Evolutionary conservation across 495 filamentous ascomycete genomes (phyloP).

Genomic region (Xylaria curta): DNA sequence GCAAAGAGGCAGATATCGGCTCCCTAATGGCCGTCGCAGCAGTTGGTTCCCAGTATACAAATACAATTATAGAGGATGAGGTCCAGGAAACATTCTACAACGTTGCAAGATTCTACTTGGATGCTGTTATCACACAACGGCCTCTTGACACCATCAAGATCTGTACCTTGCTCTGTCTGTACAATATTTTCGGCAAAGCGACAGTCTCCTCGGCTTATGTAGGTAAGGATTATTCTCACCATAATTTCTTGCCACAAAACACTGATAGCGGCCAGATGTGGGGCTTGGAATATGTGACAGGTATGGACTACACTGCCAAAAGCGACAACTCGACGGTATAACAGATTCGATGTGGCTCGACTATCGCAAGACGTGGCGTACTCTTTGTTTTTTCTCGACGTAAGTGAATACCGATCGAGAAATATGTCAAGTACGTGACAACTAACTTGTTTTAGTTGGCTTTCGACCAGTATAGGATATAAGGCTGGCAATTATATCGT

Average conservation of each 20-base stretch:
- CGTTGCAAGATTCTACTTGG: not conserved
- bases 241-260: too few relatives aligned
- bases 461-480: slow-evolving; percentile 7
- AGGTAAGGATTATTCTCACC: not conserved
- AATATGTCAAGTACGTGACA: not conserved
- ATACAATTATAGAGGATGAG: not conserved
- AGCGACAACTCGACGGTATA: not conserved
- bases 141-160: slow-evolving; percentile 6
- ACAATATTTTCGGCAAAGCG: slow-evolving; percentile 3
- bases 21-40: slow-evolving; percentile 10
- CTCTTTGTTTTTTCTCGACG: slow-evolving; percentile 1
- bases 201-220: not conserved
- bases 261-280: not conserved
- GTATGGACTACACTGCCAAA: slow-evolving; percentile 1
- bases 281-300: not conserved
- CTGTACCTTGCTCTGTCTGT: slow-evolving; percentile 12
- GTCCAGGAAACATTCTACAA: not conserved
- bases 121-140: not conserved
- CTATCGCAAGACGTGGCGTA: slow-evolving; percentile 7
- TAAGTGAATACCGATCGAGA: not conserved
- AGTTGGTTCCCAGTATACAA: not conserved
- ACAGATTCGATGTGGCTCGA: slow-evolving; percentile 2
- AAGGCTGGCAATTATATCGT: not conserved
- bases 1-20: not conserved
- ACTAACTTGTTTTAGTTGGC: not conserved